These are phyloP conservation scores for Asterochloris erici DNA, from an alignment of 139 green algal species.

Conservation along the genomic window DNA sequence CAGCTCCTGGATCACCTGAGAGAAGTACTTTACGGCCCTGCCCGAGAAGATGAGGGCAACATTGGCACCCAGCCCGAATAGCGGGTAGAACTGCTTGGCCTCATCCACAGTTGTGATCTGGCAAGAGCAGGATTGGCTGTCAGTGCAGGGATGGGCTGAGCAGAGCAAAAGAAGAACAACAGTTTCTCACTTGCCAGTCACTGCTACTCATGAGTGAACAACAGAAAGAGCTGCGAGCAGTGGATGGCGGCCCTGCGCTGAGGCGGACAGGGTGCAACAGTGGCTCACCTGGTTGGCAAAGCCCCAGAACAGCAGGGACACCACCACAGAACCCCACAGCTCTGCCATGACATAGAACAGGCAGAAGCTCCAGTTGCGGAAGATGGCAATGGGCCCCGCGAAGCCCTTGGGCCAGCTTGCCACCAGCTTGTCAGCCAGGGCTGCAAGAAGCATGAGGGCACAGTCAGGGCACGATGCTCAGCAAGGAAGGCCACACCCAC, in stretches of 20 bases:
- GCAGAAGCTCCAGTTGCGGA: constrained; percentile 99
- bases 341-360: constrained; percentile 99
- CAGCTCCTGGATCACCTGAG: constrained; percentile 32
- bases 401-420: constrained; percentile 70
- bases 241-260: neutral
- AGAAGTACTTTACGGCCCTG: constrained; percentile 96
- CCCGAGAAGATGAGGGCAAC: constrained; percentile 98
- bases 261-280: neutral
- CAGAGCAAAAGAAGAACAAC: neutral
- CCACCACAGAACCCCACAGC: constrained; percentile 98
- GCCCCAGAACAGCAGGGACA: constrained; percentile 99
- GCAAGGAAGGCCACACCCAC: too few species aligned
- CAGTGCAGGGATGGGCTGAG: neutral
- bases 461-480: too few species aligned
- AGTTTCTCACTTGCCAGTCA: neutral
- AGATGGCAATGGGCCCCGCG: constrained; percentile 93
- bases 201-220: neutral
- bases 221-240: neutral
- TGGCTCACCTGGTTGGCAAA: constrained; percentile 88
- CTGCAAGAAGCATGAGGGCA: constrained; percentile 9
- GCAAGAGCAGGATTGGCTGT: neutral
- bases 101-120: constrained; percentile 97
- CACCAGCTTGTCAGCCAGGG: constrained; percentile 64
- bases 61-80: constrained; percentile 98
- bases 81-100: constrained; percentile 98